Evolutionary conservation across 306 rosid genomes (phyloP).

Genomic region (Vigna reflexopilosa): DNA sequence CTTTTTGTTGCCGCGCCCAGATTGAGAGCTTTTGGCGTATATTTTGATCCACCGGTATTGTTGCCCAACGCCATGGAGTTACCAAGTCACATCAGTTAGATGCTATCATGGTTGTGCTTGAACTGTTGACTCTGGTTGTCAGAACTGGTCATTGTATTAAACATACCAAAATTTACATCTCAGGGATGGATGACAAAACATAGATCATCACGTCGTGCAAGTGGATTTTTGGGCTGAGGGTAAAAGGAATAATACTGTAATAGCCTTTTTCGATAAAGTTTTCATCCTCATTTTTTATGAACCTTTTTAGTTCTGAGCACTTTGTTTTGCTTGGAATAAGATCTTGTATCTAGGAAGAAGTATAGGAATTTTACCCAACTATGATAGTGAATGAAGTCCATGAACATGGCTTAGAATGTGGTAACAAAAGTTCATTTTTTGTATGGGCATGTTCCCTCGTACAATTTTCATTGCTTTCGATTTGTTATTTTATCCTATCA

Average conservation of each 20-base stretch:
- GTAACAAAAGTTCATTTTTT: conserved; percentile 19
- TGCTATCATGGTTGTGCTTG: conserved; percentile 38
- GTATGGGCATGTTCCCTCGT: conserved; percentile 1
- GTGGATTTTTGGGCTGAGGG: conserved; percentile 31
- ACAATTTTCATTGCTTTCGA: conserved; percentile 34
- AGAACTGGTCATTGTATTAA: conserved; percentile 39
- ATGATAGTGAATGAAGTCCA: conserved; percentile 22
- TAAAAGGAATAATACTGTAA: conserved; percentile 1
- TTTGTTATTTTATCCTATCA: neutral
- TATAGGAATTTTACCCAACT: conserved; percentile 35
- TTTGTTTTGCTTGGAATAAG: conserved; percentile 36
- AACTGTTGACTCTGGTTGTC: conserved; percentile 45
- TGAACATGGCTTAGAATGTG: conserved; percentile 7
- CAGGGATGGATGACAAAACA: conserved; percentile 28
- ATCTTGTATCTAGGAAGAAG: conserved; percentile 40
- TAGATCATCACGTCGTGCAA: conserved; percentile 43
- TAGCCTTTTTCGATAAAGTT: conserved; percentile 3
- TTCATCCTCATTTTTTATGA: conserved; percentile 9
- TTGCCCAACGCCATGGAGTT: conserved; percentile 23
- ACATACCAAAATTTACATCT: conserved; percentile 34
- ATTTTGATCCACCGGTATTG: conserved; percentile 38
- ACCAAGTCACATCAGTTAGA: conserved; percentile 30
- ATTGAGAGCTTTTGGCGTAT: conserved; percentile 44
- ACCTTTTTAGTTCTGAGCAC: conserved; percentile 35
- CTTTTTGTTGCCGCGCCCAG: conserved; percentile 60